Base-by-base conservation (phyloP, 345 rosid genomes). In the Salix viminalis region DNA sequence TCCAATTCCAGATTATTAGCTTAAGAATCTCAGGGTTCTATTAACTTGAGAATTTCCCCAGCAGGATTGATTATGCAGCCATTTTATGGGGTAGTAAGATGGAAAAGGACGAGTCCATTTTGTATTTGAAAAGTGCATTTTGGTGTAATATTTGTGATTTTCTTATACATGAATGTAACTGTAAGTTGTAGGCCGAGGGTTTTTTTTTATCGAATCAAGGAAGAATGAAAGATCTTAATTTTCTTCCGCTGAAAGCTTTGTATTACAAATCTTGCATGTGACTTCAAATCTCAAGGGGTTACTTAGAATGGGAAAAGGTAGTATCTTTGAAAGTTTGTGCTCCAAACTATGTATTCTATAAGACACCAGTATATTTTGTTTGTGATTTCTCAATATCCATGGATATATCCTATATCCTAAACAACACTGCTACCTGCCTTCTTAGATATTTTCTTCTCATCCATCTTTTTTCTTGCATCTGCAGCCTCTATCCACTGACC, bases 401-500 rank as follows among this genome's bases (percentile, higher is more conserved):
- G 24, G 26, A 70, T 71, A 10, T n/a, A 24, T 58, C 23, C 23
- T 77, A 52, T 0, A 52, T 60, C 65, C 28, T 24, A 72, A 39
- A 74, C 62, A 37, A 52, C 62, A 15, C 79, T 66, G 8, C 48
- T 34, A 7, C 79, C 84, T 8, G 81, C 77, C 52, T 62, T 69
- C 56, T 83, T 78, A 69, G 62, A 44, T 12, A 67, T 24, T 5
- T 74, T 69, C 68, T 76, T 67, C 50, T 75, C 18, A 34, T 69
- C 79, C 81, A 81, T 70, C 42, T 62, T 72, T 32, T 75, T 64
- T 16, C 86, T 26, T 14, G 78, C 71, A 4, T 28, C 69, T 70
- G 26, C 68, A 21, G 81, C 85, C 58, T 79, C 84, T 24, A 54
- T 64, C 86, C 85, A 80, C 61, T 81, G 62, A 73, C 89, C 86